Percentiles rank a stretch among this genome's conserved stretches.
These are phyloP conservation scores for Aspergillus sp. DNA, from an alignment of 2,329 filamentous ascomycete genomes.

Conservation along the genomic window DNA sequence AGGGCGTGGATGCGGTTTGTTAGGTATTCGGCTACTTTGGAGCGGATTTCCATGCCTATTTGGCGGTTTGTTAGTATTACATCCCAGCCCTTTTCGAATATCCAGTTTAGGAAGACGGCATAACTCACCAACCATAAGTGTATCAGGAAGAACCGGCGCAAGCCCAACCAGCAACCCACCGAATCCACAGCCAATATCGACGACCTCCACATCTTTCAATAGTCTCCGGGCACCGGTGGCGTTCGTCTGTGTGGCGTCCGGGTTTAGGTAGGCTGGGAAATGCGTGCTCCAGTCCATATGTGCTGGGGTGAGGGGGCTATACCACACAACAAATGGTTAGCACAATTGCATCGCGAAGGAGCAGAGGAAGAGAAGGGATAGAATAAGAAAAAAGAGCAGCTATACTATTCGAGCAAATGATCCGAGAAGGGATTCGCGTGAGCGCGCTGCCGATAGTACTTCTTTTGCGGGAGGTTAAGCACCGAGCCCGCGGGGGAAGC, in stretches of 20 bases:
- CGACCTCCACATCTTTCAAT: slow-evolving; percentile 79
- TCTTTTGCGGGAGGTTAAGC: slow-evolving; percentile 79
- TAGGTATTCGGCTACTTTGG: slow-evolving; percentile 87
- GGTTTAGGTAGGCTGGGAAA: slow-evolving; percentile 73
- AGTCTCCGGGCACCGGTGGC: slow-evolving; percentile 48
- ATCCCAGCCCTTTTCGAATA: not conserved
- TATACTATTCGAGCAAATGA: slow-evolving; percentile 83
- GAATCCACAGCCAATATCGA: slow-evolving; percentile 97
- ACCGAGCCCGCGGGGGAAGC: slow-evolving; percentile 44
- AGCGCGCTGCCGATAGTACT: slow-evolving; percentile 92
- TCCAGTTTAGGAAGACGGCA: not conserved
- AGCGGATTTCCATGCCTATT: slow-evolving; percentile 86
- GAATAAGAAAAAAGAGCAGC: slow-evolving; percentile 33
- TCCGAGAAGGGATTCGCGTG: slow-evolving; percentile 99
- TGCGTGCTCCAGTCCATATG: slow-evolving; percentile 90
- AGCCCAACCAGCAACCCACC: slow-evolving; percentile 88
- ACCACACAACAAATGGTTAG: not conserved
- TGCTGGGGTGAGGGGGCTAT: slow-evolving; percentile 74
- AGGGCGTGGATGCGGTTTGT: slow-evolving; percentile 84
- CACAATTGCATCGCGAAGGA: not conserved
- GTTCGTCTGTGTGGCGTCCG: slow-evolving; percentile 39
- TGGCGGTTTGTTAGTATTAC: not conserved
- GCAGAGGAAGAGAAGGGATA: not conserved
- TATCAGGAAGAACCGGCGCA: slow-evolving; percentile 78
- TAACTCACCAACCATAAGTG: slow-evolving; percentile 74